These are phyloP conservation scores for Mycena metata DNA, from an alignment of 768 basidiomycete species.

Conservation along the genomic window DNA sequence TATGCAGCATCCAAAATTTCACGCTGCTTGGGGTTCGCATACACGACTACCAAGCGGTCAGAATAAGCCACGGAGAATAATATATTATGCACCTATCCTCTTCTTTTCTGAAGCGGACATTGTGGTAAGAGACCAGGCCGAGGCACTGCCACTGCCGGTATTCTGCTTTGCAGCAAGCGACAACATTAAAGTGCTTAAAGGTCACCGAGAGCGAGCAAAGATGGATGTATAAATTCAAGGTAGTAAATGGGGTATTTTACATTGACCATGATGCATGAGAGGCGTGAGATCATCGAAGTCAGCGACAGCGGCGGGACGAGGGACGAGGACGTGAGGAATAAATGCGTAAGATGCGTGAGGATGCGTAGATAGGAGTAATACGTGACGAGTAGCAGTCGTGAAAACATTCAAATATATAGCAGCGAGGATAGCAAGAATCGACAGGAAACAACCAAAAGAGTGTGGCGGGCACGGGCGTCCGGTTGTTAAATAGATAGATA, in stretches of 20 bases:
- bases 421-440: slow-evolving; percentile 26
- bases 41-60: no score
- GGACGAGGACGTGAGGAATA: slow-evolving; percentile 10
- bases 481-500: slow-evolving; percentile 16
- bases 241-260: slow-evolving; percentile 8
- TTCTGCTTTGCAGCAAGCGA: no score
- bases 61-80: no score
- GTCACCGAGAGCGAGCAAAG: no score
- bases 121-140: no score
- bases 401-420: slow-evolving; percentile 33
- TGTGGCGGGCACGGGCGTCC: slow-evolving; percentile 30
- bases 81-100: no score
- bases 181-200: no score
- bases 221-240: no score
- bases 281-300: slow-evolving; percentile 30
- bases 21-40: no score
- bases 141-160: no score
- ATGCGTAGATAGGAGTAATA: slow-evolving; percentile 24
- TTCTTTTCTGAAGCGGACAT: no score
- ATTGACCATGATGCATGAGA: slow-evolving; percentile 24
- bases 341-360: slow-evolving; percentile 11
- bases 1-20: no score
- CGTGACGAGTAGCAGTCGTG: slow-evolving; percentile 31
- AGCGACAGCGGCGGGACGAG: slow-evolving; percentile 10
- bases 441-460: slow-evolving; percentile 25